Base-by-base conservation (phyloP, 2,329 filamentous ascomycete genomes). In the Teratosphaeria viscida region DNA sequence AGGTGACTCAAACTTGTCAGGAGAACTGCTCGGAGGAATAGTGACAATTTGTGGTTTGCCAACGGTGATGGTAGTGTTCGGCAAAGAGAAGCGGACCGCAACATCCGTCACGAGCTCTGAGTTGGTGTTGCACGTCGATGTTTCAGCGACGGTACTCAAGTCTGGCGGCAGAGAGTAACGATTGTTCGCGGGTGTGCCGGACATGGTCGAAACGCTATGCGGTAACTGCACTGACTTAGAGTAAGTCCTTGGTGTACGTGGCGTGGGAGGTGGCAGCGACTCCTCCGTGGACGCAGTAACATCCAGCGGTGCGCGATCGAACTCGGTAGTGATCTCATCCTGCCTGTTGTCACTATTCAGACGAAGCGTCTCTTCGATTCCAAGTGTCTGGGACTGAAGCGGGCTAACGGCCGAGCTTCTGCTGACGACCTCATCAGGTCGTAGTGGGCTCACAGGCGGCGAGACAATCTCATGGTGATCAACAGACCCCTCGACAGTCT, bases 71-170 rank as follows among this genome's bases (percentile, higher is more conserved):
- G 71, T 70, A 5, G 68, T 69, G 19, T 66, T 66, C 8, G 72
- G 72, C 39, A 73, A 57, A 0, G 72, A 73, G 61, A 74, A 74
- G 52, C 70, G 71, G n/a, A 73, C 67, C 53, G 71, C 71, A 29
- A 73, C 66, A 60, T 74, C 72, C 6, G 71, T 73, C 54, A 72
- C 64, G 62, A 69, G 68, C 54, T 72, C 68, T 5, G 70, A 68
- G 11, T 64, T 70, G 52, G 64, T 68, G 56, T 69, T 68, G 55
- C 67, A 56, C 2, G 70, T 69, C 19, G 64, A 69, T 27, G 19
- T 32, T n/a, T 70, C 70, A 11, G 66, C 66, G 49, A 70, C 62
- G 47, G 65, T 67, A 59, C 69, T 71, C 53, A 72, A 60, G 55
- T 71, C 69, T 11, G 66, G 64, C 34, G 70, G 70, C 54, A 72